Percentiles rank a stretch among this genome's conserved stretches.
These are phyloP conservation scores for Thinopyrum elongatum DNA, from an alignment of 176 grass and related monocot genomes.

Conservation along the genomic window DNA sequence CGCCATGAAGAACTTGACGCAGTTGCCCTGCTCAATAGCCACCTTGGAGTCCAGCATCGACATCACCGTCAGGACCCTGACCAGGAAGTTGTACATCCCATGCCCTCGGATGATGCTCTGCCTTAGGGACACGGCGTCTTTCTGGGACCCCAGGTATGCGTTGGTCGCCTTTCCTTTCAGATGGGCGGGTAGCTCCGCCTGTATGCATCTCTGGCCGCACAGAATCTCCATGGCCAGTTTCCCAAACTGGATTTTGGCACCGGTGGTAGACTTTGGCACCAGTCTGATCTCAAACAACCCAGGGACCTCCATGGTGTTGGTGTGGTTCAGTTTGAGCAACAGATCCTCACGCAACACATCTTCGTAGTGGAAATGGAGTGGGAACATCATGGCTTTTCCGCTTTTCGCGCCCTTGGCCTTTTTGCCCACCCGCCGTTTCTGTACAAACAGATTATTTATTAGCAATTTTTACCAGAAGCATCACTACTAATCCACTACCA, in stretches of 20 bases:
- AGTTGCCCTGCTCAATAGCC: conserved; percentile 30
- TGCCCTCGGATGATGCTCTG: conserved; percentile 35
- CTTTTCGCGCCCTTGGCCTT: not conserved
- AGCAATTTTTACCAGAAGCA: not conserved
- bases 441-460: not conserved
- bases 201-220: conserved; percentile 45
- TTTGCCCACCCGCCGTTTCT: conserved; percentile 6
- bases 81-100: conserved; percentile 38
- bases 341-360: conserved; percentile 4
- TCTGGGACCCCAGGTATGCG: not conserved
- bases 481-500: not conserved
- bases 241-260: conserved; percentile 40
- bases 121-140: not conserved
- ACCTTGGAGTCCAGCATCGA: conserved; percentile 43
- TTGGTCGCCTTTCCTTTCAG: conserved; percentile 28
- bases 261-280: conserved; percentile 28
- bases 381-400: conserved; percentile 22
- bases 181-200: not conserved
- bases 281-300: conserved; percentile 47
- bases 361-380: conserved; percentile 15
- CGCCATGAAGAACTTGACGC: conserved; percentile 50
- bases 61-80: conserved; percentile 44
- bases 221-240: conserved; percentile 65
- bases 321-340: conserved; percentile 33
- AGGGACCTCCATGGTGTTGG: conserved; percentile 50